Percentiles rank a stretch among this genome's conserved stretches.
Conservation (phyloP, 2,329 filamentous ascomycete species). For the Aspergillus felis region DNA sequence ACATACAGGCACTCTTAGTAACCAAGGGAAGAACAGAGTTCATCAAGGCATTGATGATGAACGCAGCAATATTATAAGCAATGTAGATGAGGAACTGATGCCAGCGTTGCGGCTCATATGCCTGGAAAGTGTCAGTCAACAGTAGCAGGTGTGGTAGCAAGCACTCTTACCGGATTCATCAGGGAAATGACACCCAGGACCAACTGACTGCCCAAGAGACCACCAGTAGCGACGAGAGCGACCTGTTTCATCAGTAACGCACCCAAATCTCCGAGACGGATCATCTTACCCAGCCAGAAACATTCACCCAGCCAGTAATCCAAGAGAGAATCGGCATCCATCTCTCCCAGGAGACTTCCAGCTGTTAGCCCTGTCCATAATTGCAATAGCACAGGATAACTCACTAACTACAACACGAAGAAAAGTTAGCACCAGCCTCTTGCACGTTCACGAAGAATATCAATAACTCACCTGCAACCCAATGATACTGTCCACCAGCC, state of each 20-base stretch:
- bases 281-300: slow-evolving; percentile 61
- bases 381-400: slow-evolving; percentile 28
- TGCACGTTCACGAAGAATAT: not conserved
- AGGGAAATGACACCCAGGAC: slow-evolving; percentile 63
- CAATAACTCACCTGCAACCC: slow-evolving; percentile 55
- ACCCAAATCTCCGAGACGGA: not conserved
- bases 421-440: not conserved
- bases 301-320: slow-evolving; percentile 66
- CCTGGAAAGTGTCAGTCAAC: slow-evolving; percentile 6
- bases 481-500: slow-evolving; percentile 65
- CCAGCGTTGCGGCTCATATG: slow-evolving; percentile 58
- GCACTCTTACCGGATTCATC: slow-evolving; percentile 46
- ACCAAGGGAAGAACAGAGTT: slow-evolving; percentile 60
- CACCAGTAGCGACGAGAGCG: slow-evolving; percentile 63
- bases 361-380: not conserved
- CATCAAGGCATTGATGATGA: slow-evolving; percentile 63
- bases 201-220: slow-evolving; percentile 63
- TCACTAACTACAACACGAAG: slow-evolving; percentile 21
- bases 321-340: slow-evolving; percentile 64
- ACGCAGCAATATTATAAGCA: slow-evolving; percentile 57
- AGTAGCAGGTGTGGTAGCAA: not conserved
- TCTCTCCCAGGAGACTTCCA: slow-evolving; percentile 53
- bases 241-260: slow-evolving; percentile 27
- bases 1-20: slow-evolving; percentile 59
- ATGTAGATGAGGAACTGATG: slow-evolving; percentile 73